A percentile compares a stretch with the other conserved stretches of the same genome.
These are phyloP conservation scores for Cephalotrichum gorgonifer DNA, from an alignment of 2,329 filamentous ascomycete species.

Conservation along the genomic window DNA sequence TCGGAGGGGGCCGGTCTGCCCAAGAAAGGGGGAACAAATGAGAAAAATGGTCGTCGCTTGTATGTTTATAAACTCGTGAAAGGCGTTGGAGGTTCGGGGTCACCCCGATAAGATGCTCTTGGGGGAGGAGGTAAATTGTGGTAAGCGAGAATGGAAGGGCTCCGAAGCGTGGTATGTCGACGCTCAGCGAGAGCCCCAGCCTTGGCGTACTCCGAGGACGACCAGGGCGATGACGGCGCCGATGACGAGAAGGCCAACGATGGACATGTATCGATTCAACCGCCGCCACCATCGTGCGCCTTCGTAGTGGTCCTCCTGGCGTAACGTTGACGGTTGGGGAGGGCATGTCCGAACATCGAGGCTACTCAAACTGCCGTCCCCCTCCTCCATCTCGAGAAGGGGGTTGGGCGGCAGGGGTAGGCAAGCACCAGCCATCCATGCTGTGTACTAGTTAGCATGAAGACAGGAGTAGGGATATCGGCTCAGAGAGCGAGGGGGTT, in stretches of 20 bases:
- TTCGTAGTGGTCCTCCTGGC: conserved; percentile 35
- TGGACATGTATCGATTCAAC: conserved; percentile 47
- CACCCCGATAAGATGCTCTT: background rate
- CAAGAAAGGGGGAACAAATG: background rate
- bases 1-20: background rate
- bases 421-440: conserved; percentile 72
- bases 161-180: background rate
- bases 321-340: conserved; percentile 19
- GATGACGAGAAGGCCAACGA: conserved; percentile 43
- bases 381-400: conserved; percentile 12
- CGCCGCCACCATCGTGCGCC: conserved; percentile 50
- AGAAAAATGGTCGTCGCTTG: background rate
- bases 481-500: conserved; percentile 1
- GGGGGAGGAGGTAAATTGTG: background rate
- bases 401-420: conserved; percentile 58
- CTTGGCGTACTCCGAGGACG: conserved; percentile 39
- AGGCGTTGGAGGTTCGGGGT: background rate
- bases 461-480: background rate
- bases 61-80: background rate
- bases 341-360: conserved; percentile 25
- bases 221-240: conserved; percentile 40
- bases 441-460: conserved; percentile 24
- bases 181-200: conserved; percentile 27
- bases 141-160: background rate
- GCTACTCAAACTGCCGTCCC: conserved; percentile 24